A percentile compares a stretch with the other conserved stretches of the same genome.
These are phyloP conservation scores for Helicostylum pulchrum DNA, from an alignment of 192 early-diverging fungal genomes.

Conservation along the genomic window DNA sequence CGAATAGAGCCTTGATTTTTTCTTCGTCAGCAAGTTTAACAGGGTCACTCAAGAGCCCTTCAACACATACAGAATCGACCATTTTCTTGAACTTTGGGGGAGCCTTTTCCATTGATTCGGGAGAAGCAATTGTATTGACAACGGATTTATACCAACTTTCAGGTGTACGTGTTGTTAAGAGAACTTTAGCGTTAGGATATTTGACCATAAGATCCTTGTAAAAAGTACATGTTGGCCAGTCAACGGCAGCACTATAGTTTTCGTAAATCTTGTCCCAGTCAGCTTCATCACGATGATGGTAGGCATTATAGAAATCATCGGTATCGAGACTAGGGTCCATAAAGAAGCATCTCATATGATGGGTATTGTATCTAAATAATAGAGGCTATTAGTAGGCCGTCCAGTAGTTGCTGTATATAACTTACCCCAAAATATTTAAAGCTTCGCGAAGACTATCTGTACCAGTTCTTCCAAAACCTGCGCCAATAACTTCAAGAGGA, in stretches of 20 bases:
- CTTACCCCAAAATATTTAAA: too few relatives aligned
- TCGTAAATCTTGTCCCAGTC: constrained; percentile 23
- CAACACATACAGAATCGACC: too few relatives aligned
- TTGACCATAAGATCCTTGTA: constrained; percentile 24
- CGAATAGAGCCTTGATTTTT: not conserved
- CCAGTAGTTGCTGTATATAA: too few relatives aligned
- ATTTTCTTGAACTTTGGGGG: too few relatives aligned
- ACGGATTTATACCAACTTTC: constrained; percentile 26
- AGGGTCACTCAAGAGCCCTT: too few relatives aligned
- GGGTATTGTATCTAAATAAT: constrained; percentile 12
- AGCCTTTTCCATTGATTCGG: too few relatives aligned
- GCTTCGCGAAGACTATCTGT: too few relatives aligned
- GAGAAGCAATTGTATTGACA: not conserved
- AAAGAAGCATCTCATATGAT: constrained; percentile 2
- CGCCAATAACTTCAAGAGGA: too few relatives aligned
- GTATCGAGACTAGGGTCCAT: not conserved
- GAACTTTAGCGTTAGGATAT: constrained; percentile 28
- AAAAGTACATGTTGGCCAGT: constrained; percentile 24
- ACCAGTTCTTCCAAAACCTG: too few relatives aligned
- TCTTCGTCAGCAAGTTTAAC: not conserved
- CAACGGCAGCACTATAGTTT: constrained; percentile 19
- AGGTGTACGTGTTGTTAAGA: constrained; percentile 16
- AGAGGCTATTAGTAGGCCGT: too few relatives aligned
- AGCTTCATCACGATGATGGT: not conserved
- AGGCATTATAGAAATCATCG: constrained; percentile 9